Conservation (phyloP, 1,284 basidiomycete genomes). For the Taiwanofungus camphoratus region DNA sequence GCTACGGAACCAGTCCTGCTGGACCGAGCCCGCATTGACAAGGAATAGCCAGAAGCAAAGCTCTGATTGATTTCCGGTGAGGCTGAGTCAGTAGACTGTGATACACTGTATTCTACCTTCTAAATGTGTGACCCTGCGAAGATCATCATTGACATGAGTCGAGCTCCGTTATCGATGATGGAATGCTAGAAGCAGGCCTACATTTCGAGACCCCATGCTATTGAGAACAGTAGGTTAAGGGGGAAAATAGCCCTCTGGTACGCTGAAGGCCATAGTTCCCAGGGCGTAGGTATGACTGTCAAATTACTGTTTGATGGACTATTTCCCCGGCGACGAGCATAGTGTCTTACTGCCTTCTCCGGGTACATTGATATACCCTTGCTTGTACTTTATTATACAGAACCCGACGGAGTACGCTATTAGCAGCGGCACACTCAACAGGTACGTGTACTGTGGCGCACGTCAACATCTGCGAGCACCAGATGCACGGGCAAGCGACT, state of each 20-base stretch:
- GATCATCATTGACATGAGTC: not conserved
- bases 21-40: slow-evolving; percentile 51
- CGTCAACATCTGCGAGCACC: not conserved
- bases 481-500: slow-evolving; percentile 20
- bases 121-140: slow-evolving; percentile 62
- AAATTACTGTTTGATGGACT: not conserved
- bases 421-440: slow-evolving; percentile 56
- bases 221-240: slow-evolving; percentile 51
- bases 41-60: slow-evolving; percentile 81
- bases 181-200: slow-evolving; percentile 32
- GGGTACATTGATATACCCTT: slow-evolving; percentile 50
- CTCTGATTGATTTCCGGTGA: slow-evolving; percentile 37
- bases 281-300: slow-evolving; percentile 62
- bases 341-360: slow-evolving; percentile 38
- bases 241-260: slow-evolving; percentile 52
- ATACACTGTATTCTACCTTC: slow-evolving; percentile 45
- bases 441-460: slow-evolving; percentile 58
- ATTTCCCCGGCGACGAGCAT: too few species aligned
- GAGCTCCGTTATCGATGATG: too few species aligned
- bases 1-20: slow-evolving; percentile 72
- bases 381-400: slow-evolving; percentile 60
- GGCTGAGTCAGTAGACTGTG: slow-evolving; percentile 5
- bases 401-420: slow-evolving; percentile 56
- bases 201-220: slow-evolving; percentile 72
- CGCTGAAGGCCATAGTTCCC: slow-evolving; percentile 44